A percentile compares a stretch with the other conserved stretches of the same genome.
Conservation (phyloP, 345 rosid species). For the Lepidium africanum region DNA sequence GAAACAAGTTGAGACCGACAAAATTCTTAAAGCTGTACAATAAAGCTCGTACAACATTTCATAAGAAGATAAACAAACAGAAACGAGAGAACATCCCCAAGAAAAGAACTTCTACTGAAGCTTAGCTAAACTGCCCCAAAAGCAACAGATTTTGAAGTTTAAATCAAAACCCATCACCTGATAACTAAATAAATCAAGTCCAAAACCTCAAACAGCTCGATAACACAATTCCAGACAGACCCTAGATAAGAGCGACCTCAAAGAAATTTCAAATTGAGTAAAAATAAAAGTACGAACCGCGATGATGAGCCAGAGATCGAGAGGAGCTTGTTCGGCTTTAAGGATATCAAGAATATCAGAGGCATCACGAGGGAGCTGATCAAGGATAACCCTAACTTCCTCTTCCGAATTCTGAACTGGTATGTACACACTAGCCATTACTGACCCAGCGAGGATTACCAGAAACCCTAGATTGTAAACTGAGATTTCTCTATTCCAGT, state of each 20-base stretch:
- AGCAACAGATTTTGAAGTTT: neutral
- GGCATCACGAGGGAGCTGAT: conserved; percentile 96
- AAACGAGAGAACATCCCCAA: neutral
- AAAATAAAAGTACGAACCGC: conserved; percentile 48
- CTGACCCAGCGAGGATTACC: neutral
- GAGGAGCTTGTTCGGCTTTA: conserved; percentile 99
- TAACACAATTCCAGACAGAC: neutral
- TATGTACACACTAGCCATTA: conserved; percentile 83
- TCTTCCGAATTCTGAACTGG: conserved; percentile 99
- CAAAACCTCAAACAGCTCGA: neutral
- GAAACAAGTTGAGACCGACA: neutral
- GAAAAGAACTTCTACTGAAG: neutral
- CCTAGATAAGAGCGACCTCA: neutral
- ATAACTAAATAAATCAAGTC: neutral
- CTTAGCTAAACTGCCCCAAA: neutral
- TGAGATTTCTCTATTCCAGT: neutral
- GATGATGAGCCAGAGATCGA: conserved; percentile 95
- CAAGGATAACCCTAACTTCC: conserved; percentile 91
- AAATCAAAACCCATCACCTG: neutral
- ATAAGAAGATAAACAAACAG: too few species aligned
- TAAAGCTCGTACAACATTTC: neutral
- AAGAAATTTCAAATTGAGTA: neutral
- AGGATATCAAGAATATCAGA: conserved; percentile 97
- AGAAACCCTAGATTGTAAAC: conserved; percentile 3
- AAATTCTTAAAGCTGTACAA: neutral